These are phyloP conservation scores for Rhytidhysteron rufulum DNA, from an alignment of 2,329 filamentous ascomycete genomes.

Conservation along the genomic window DNA sequence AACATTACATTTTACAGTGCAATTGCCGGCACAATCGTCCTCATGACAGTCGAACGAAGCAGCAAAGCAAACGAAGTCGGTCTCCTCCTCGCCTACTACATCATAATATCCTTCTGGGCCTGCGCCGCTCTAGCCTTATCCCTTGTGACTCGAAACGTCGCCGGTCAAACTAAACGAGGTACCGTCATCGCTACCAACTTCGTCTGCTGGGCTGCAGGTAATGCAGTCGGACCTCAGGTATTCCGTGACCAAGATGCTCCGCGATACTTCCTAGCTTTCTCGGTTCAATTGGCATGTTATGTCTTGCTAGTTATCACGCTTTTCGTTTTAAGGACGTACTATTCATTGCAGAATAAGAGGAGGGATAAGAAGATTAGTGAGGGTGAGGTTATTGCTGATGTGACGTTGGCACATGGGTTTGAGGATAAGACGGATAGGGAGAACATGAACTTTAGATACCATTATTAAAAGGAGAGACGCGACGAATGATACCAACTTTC, in stretches of 20 bases:
- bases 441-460: slow-evolving; percentile 59
- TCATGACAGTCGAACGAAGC: slow-evolving; percentile 63
- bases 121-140: slow-evolving; percentile 65
- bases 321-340: slow-evolving; percentile 55
- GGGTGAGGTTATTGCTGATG: slow-evolving; percentile 41
- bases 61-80: slow-evolving; percentile 59
- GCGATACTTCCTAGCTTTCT: slow-evolving; percentile 66
- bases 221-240: slow-evolving; percentile 55
- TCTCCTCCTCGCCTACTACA: slow-evolving; percentile 70
- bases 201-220: slow-evolving; percentile 65
- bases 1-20: slow-evolving; percentile 45
- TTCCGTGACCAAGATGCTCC: slow-evolving; percentile 52
- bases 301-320: slow-evolving; percentile 56
- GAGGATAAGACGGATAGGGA: slow-evolving; percentile 62
- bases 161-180: slow-evolving; percentile 70
- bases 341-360: slow-evolving; percentile 56
- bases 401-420: slow-evolving; percentile 51
- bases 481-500: no score
- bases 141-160: slow-evolving; percentile 66
- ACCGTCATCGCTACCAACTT: slow-evolving; percentile 67
- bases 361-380: slow-evolving; percentile 48
- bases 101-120: slow-evolving; percentile 74
- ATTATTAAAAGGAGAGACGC: slow-evolving; percentile 34
- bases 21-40: slow-evolving; percentile 66
- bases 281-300: slow-evolving; percentile 68